These are phyloP conservation scores for Candida pseudoviswanathii DNA, from an alignment of 1,139 yeast genomes.

Conservation along the genomic window DNA sequence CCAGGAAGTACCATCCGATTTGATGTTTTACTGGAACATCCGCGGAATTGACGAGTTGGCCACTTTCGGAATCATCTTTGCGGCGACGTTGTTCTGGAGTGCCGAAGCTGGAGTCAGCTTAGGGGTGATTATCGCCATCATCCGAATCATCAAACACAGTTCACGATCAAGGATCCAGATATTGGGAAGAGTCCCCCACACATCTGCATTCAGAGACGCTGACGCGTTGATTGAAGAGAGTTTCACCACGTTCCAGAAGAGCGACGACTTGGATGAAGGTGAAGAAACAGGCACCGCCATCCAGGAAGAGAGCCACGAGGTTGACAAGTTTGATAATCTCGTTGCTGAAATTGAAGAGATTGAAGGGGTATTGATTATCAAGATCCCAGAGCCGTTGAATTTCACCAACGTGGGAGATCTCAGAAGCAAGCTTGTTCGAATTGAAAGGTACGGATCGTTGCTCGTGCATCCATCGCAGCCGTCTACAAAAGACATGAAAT, in stretches of 20 bases:
- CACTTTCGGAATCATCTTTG: constrained; percentile 26
- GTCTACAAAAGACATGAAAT: constrained; percentile 23
- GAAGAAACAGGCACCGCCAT: not conserved
- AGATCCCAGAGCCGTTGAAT: constrained; percentile 88
- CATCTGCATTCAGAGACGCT: constrained; percentile 35
- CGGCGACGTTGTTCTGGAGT: constrained; percentile 32
- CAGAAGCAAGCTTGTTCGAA: constrained; percentile 67
- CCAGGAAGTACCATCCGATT: constrained; percentile 35
- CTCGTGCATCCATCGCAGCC: constrained; percentile 69
- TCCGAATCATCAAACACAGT: constrained; percentile 31
- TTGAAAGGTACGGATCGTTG: constrained; percentile 84
- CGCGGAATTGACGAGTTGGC: constrained; percentile 35
- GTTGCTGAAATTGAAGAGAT: constrained; percentile 50
- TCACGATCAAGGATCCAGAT: constrained; percentile 35
- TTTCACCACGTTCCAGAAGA: constrained; percentile 20
- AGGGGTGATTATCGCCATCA: constrained; percentile 31
- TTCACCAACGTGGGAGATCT: constrained; percentile 89
- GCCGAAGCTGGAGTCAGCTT: constrained; percentile 35
- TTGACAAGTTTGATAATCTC: constrained; percentile 20
- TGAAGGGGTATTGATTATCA: constrained; percentile 83
- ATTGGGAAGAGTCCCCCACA: constrained; percentile 35
- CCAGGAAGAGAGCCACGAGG: not conserved
- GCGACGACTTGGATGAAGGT: constrained; percentile 6
- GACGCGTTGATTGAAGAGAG: constrained; percentile 39
- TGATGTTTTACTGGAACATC: constrained; percentile 30